These are phyloP conservation scores for Talaromyces atroroseus DNA, from an alignment of 2,329 filamentous ascomycete genomes.

Conservation along the genomic window DNA sequence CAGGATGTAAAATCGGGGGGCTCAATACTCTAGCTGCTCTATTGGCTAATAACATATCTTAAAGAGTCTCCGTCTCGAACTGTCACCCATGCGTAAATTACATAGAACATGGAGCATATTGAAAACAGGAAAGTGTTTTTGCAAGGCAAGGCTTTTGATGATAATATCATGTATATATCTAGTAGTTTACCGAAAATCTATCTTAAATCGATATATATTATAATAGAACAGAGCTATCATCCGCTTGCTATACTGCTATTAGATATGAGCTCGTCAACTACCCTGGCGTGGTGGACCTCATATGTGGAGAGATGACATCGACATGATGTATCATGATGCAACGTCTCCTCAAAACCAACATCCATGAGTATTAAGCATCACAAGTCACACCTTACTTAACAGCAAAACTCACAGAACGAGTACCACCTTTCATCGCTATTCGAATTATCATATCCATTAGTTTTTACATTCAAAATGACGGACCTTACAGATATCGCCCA, in stretches of 20 bases:
- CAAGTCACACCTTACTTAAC: not conserved
- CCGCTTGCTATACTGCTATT: too few species aligned
- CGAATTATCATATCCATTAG: not conserved
- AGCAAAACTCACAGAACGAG: not conserved
- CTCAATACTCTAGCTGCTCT: not conserved
- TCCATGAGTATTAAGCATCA: not conserved
- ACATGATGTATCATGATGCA: constrained; percentile 34
- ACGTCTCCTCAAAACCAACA: constrained; percentile 1
- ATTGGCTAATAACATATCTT: too few species aligned
- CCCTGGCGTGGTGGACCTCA: not conserved
- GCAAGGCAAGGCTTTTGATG: too few species aligned
- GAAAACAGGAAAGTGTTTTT: too few species aligned
- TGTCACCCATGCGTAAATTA: too few species aligned
- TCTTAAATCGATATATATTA: not conserved
- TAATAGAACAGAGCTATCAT: not conserved
- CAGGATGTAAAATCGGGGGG: too few species aligned
- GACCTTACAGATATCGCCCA: constrained; percentile 18
- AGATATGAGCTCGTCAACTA: not conserved
- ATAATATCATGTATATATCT: too few species aligned
- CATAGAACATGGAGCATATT: too few species aligned
- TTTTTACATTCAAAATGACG: not conserved
- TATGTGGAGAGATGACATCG: constrained; percentile 22
- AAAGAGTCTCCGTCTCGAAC: too few species aligned
- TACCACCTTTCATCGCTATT: not conserved
- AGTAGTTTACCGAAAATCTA: not conserved